phyloP scores from a whole-genome alignment of 2,329 filamentous ascomycete species.

The Juglanconis juglandina region DNA sequence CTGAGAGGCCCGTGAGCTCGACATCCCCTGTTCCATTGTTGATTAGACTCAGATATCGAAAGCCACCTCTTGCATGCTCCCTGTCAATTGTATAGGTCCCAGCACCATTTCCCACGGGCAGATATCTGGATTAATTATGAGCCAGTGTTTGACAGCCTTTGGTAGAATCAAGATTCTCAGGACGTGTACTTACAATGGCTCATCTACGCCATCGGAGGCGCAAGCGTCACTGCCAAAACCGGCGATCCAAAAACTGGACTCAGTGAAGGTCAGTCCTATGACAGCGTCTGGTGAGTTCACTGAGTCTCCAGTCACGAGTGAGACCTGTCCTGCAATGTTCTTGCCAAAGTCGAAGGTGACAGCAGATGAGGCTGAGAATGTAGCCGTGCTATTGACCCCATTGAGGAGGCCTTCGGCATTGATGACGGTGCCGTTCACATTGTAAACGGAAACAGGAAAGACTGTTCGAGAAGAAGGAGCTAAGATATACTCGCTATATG shows the following conservation, averaged over 20 bases:
- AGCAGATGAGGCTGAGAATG: constrained; percentile 24
- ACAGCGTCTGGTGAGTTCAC: constrained; percentile 25
- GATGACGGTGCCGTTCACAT: constrained; percentile 18
- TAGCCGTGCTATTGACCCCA: constrained; percentile 16
- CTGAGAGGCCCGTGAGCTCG: constrained; percentile 32
- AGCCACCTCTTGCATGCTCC: constrained; percentile 34
- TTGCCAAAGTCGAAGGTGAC: constrained; percentile 36
- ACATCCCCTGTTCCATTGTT: constrained; percentile 25
- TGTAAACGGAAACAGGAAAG: constrained; percentile 16
- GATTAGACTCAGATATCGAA: constrained; percentile 37
- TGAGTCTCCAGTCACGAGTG: constrained; percentile 26
- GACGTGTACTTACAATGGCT: not conserved
- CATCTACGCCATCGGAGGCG: constrained; percentile 6
- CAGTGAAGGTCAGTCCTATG: constrained; percentile 37
- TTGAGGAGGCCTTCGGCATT: constrained; percentile 21
- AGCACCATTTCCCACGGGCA: constrained; percentile 8
- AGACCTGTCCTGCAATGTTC: constrained; percentile 37
- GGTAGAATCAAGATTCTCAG: not conserved
- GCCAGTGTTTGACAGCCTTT: not conserved
- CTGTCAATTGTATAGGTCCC: constrained; percentile 23
- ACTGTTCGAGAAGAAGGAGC: constrained; percentile 20
- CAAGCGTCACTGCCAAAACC: constrained; percentile 39
- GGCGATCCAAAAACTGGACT: constrained; percentile 45
- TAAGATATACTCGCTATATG: constrained; percentile 21
- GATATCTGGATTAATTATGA: not conserved